Evolutionary conservation across 2,329 filamentous ascomycete species (phyloP).

Genomic region (Aureobasidium leucospermi): DNA sequence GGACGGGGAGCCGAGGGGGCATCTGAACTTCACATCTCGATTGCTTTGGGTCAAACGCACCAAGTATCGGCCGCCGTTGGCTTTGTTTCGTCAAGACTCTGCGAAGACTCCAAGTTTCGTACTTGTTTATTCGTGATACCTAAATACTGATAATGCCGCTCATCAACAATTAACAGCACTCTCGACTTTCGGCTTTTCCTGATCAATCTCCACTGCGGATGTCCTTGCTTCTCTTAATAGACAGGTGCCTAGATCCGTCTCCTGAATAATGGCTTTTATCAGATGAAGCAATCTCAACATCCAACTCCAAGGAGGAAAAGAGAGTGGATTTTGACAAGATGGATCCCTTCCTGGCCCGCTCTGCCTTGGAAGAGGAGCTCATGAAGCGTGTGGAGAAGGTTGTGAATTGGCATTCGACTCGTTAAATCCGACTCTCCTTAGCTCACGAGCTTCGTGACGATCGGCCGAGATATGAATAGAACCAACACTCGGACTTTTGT

Average conservation of each 20-base stretch:
- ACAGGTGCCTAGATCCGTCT: no score
- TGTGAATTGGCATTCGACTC: not conserved
- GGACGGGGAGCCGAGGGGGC: slow-evolving; percentile 2
- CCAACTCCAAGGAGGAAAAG: not conserved
- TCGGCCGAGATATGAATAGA: not conserved
- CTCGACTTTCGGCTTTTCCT: not conserved
- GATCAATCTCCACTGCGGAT: not conserved
- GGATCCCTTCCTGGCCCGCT: not conserved
- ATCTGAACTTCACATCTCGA: not conserved
- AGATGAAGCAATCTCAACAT: not conserved
- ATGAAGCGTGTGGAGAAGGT: not conserved
- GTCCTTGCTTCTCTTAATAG: not conserved
- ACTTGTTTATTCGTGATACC: not conserved
- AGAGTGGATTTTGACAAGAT: not conserved
- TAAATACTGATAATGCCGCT: not conserved
- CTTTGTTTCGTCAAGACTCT: slow-evolving; percentile 4
- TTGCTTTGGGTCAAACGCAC: not conserved
- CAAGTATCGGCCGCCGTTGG: not conserved
- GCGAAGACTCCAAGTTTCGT: not conserved
- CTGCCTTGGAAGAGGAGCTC: slow-evolving; percentile 1
- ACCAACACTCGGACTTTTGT: not conserved
- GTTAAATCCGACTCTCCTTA: not conserved
- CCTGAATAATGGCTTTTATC: not conserved
- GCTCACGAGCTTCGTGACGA: slow-evolving; percentile 3
- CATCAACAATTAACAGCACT: not conserved